Percentiles rank a stretch among this genome's conserved stretches.
Evolutionary conservation across 805 yeast species (phyloP).

Genomic region (Nakazawaea peltata): DNA sequence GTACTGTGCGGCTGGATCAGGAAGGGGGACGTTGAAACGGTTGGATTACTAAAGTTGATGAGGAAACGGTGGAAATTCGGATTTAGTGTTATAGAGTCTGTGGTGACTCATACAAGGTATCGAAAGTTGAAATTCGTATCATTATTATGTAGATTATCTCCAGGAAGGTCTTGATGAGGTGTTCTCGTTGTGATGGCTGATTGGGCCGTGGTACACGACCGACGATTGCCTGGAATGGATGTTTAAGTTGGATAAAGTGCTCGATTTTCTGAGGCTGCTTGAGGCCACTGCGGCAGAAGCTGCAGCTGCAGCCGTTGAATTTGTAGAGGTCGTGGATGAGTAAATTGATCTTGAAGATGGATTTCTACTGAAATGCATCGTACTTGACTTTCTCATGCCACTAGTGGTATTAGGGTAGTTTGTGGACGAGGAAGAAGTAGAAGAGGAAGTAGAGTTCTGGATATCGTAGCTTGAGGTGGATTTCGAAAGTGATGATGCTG

Average conservation of each 20-base stretch:
- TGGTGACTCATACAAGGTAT: too few species aligned
- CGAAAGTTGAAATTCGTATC: too few species aligned
- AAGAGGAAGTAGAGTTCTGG: background rate
- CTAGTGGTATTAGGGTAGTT: background rate
- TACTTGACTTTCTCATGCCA: slow-evolving; percentile 3
- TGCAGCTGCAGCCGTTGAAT: background rate
- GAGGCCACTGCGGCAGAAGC: background rate
- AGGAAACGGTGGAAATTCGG: too few species aligned
- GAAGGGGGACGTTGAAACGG: too few species aligned
- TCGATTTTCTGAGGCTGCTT: background rate
- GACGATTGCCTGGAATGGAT: background rate
- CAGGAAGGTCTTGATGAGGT: slow-evolving; percentile 1
- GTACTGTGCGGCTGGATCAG: background rate
- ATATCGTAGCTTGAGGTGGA: slow-evolving; percentile 1
- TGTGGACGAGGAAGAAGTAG: background rate
- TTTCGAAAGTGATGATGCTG: slow-evolving; percentile 5
- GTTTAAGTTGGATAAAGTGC: slow-evolving; percentile 1
- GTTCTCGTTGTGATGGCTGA: background rate
- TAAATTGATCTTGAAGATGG: too few species aligned
- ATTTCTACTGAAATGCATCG: slow-evolving; percentile 1
- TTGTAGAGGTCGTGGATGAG: too few species aligned
- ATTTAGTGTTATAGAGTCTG: too few species aligned
- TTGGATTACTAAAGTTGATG: too few species aligned
- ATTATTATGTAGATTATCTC: too few species aligned
- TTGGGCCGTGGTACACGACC: background rate